Evolutionary conservation across 2,329 filamentous ascomycete genomes (phyloP), one percentile per base, ranked within the genome.

Genomic region (Ascochyta lentis): DNA sequence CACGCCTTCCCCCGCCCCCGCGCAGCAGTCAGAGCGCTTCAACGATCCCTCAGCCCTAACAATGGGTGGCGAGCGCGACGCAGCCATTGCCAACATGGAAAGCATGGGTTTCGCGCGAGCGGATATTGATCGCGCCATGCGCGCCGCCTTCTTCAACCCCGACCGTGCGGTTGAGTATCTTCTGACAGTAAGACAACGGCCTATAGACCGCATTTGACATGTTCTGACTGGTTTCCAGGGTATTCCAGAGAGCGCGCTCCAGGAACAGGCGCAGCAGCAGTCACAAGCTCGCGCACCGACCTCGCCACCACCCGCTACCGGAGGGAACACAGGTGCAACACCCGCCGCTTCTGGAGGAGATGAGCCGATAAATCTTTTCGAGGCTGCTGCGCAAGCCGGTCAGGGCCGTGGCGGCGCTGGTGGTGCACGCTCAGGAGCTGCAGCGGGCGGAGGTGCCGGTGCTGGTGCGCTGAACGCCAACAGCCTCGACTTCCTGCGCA

Each of bases 151-250:
- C 78, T 96, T 90, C 83, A 99, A 99, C 80, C 92, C 94, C 13
- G 94, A 98, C 76, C 92, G 95, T 68, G 95, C 95, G 49, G 94
- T 99, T 53, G 95, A 99, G 77, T 99, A 99, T 72, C 86, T 99
- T 12, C 76, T 99, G 72, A 96, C 80, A 66, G 92, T 95, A 76
- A 78, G 89, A 80, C 49, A 44, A 15, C 49, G 46, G 56, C 46
- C 24, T 43, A 40, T 15, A 42, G 29, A 43, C 48, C 34, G 13
- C 23, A 40, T 53, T 16, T 34, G 40, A 37, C 33, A 52, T 38
- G 23, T 63, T 53, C 70, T 76, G 58, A 75, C 54, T 7, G 47
- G 10, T 8, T 47, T 54, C 46, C 58, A 96, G 91, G 95, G 95
- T 48, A 98, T 99, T 59, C 95, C 95, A 46, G 93, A 96, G 55